Percentiles rank a stretch among this genome's conserved stretches.
These are phyloP conservation scores for Globisporangium sylvaticum DNA, from an alignment of 352 stramenopile species.

Conservation along the genomic window DNA sequence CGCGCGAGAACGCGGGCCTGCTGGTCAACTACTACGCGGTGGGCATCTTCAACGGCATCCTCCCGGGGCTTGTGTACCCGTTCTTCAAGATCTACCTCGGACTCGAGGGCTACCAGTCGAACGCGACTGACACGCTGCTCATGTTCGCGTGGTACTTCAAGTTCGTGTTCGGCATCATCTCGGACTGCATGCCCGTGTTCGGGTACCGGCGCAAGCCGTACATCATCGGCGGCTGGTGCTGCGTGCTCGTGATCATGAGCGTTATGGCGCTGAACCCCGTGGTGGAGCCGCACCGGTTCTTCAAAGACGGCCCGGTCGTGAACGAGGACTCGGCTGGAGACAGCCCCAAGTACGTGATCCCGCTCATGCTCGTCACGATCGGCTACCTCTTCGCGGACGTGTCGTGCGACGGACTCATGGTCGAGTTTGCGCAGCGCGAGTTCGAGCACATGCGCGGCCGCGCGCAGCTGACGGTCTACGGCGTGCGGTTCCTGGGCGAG, in stretches of 20 bases:
- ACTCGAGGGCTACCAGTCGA: constrained; percentile 63
- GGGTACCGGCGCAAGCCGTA: constrained; percentile 65
- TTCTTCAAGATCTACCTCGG: constrained; percentile 71
- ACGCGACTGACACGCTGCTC: constrained; percentile 51
- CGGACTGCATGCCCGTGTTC: constrained; percentile 52
- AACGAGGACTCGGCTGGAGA: constrained; percentile 6
- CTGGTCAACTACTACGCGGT: constrained; percentile 69
- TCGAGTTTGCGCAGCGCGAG: constrained; percentile 69
- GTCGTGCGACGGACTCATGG: constrained; percentile 72
- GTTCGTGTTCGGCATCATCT: constrained; percentile 58
- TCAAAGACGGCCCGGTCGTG: constrained; percentile 9
- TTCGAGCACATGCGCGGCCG: constrained; percentile 31
- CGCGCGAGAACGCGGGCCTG: constrained; percentile 30
- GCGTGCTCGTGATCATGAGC: constrained; percentile 38
- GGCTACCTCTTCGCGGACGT: constrained; percentile 70
- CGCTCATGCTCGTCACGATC: constrained; percentile 45
- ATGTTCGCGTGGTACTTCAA: constrained; percentile 68
- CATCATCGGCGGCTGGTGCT: constrained; percentile 56
- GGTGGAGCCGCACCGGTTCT: constrained; percentile 22
- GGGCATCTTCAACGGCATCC: constrained; percentile 61
- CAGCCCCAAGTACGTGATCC: constrained; percentile 30
- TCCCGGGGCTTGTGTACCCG: constrained; percentile 66
- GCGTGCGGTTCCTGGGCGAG: constrained; percentile 50
- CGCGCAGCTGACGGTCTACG: constrained; percentile 56
- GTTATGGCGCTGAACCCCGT: constrained; percentile 24